phyloP scores from a whole-genome alignment of 2,329 filamentous ascomycete genomes.

The Cladosporium sphaerospermum region DNA sequence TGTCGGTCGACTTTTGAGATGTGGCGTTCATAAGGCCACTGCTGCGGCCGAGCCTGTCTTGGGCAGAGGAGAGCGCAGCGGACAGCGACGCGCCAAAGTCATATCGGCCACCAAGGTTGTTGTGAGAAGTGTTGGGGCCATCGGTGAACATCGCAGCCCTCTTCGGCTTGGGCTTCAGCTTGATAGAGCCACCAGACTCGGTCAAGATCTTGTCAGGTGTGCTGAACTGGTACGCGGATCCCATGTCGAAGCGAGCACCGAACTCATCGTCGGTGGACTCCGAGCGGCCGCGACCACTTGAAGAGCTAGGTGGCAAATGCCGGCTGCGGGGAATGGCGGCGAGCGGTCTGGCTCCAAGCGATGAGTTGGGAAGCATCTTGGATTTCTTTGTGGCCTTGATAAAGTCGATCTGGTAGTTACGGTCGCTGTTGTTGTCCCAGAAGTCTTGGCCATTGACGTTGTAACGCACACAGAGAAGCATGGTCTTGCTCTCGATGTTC shows the following conservation, averaged over 20 bases:
- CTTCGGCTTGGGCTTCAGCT: constrained; percentile 65
- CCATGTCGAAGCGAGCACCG: constrained; percentile 48
- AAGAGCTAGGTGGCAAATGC: constrained; percentile 33
- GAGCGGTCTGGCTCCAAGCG: constrained; percentile 42
- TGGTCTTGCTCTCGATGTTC: constrained; percentile 84
- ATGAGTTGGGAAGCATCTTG: constrained; percentile 36
- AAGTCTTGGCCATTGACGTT: constrained; percentile 74
- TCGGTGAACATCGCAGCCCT: constrained; percentile 51
- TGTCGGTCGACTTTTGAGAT: constrained; percentile 34
- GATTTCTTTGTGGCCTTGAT: constrained; percentile 18
- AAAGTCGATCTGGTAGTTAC: constrained; percentile 95
- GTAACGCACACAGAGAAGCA: constrained; percentile 90
- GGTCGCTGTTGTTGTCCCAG: constrained; percentile 87
- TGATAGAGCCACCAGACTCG: constrained; percentile 56
- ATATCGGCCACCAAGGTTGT: constrained; percentile 75
- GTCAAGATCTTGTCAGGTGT: constrained; percentile 42
- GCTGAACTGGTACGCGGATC: constrained; percentile 40
- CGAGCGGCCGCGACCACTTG: constrained; percentile 40
- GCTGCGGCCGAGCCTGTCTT: constrained; percentile 55
- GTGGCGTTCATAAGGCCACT: constrained; percentile 38
- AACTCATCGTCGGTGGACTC: constrained; percentile 64
- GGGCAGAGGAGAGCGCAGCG: constrained; percentile 71
- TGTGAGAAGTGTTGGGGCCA: constrained; percentile 40
- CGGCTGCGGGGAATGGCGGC: constrained; percentile 45
- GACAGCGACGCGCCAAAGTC: constrained; percentile 90